Evolutionary conservation across 441 rosid genomes (phyloP).

Genomic region (Populus hybrid): DNA sequence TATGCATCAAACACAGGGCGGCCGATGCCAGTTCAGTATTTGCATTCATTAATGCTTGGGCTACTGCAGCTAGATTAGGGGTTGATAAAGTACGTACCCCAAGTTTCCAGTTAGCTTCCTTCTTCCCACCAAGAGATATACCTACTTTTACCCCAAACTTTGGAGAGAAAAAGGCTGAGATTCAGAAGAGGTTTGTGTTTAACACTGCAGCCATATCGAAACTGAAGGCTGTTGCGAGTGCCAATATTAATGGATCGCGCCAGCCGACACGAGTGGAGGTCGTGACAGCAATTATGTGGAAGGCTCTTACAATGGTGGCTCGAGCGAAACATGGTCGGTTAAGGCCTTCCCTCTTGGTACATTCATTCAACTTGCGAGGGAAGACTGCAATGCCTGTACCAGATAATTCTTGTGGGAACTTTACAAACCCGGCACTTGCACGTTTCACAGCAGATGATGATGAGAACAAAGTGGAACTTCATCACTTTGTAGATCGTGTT

Average conservation of each 20-base stretch:
- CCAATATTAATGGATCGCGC: background rate
- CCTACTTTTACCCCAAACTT: background rate
- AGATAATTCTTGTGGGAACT: too few species aligned
- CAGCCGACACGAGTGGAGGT: too few species aligned
- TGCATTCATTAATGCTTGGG: background rate
- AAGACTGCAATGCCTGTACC: too few species aligned
- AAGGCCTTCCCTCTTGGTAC: too few species aligned
- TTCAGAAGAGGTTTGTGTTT: background rate
- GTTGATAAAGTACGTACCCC: background rate
- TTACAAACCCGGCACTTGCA: too few species aligned
- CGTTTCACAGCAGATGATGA: too few species aligned
- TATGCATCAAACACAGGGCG: background rate
- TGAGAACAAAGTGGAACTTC: too few species aligned
- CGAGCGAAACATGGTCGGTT: too few species aligned
- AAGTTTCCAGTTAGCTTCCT: background rate
- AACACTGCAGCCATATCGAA: background rate
- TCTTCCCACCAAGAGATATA: background rate
- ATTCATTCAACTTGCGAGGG: too few species aligned
- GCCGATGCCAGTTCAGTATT: background rate
- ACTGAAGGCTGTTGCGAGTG: background rate
- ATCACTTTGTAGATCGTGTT: too few species aligned
- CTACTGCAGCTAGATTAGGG: background rate
- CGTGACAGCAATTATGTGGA: too few species aligned
- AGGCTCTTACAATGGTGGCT: too few species aligned
- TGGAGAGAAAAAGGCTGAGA: background rate